These are phyloP conservation scores for Leishmania tropica DNA, from an alignment of 208 protist species.

Conservation along the genomic window DNA sequence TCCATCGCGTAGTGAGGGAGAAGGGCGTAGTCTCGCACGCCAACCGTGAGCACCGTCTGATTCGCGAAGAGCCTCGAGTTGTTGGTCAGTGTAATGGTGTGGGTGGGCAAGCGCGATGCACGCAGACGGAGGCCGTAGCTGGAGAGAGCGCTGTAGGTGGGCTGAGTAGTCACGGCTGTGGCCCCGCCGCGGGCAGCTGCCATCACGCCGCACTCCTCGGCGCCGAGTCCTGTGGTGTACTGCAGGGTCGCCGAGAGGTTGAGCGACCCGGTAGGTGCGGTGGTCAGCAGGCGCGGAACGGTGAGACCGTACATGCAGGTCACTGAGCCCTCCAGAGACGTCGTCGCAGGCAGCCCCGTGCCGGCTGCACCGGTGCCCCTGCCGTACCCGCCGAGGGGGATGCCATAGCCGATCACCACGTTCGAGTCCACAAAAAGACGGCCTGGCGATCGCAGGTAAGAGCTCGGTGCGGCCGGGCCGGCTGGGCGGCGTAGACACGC, in stretches of 20 bases:
- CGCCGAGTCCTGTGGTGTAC: constrained; percentile 28
- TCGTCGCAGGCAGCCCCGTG: background rate
- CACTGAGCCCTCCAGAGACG: constrained; percentile 6
- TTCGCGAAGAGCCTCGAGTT: constrained; percentile 19
- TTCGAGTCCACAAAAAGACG: constrained; percentile 17
- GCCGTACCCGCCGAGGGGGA: constrained; percentile 26
- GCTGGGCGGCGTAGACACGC: background rate
- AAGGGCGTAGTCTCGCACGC: constrained; percentile 23
- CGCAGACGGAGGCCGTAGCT: constrained; percentile 11
- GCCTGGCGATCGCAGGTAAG: background rate
- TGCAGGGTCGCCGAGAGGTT: constrained; percentile 14
- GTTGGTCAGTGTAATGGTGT: constrained; percentile 9
- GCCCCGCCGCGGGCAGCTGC: constrained; percentile 5
- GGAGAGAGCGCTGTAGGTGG: constrained; percentile 16
- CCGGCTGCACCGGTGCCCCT: background rate
- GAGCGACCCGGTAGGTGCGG: background rate
- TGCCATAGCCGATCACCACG: background rate
- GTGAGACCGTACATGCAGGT: constrained; percentile 24
- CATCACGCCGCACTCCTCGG: constrained; percentile 18
- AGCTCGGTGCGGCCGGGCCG: constrained; percentile 8
- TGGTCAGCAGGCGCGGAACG: background rate
- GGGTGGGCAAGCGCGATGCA: constrained; percentile 4
- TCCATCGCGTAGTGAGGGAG: constrained; percentile 12
- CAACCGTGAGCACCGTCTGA: constrained; percentile 25
- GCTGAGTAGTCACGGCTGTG: background rate